Evolutionary conservation across 2,329 filamentous ascomycete species (phyloP).

Genomic region (Cytospora paraplurivora): DNA sequence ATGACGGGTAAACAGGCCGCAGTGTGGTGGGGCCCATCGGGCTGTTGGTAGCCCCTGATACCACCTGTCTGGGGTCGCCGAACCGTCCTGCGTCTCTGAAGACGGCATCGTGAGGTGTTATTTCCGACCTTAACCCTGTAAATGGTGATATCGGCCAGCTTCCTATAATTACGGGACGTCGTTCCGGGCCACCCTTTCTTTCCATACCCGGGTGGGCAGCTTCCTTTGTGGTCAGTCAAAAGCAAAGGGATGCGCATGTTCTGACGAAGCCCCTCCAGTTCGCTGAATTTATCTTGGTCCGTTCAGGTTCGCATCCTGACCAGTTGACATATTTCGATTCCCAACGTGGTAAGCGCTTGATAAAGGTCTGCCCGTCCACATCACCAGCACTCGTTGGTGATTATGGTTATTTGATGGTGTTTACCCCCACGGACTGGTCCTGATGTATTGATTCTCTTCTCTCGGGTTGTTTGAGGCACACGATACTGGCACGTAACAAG

Average conservation of each 20-base stretch:
- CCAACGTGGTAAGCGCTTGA: constrained; percentile 17
- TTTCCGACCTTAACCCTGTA: neutral
- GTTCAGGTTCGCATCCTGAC: constrained; percentile 5
- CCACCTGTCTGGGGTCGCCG: constrained; percentile 19
- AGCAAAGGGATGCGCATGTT: neutral
- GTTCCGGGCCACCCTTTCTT: constrained; percentile 6
- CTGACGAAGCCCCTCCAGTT: constrained; percentile 5
- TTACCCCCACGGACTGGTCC: constrained; percentile 15
- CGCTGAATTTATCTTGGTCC: constrained; percentile 16
- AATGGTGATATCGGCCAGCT: neutral
- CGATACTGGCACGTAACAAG: neutral
- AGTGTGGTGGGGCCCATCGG: constrained; percentile 25
- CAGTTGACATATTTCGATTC: constrained; percentile 2
- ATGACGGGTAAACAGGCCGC: constrained; percentile 26
- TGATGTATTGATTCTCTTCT: no score
- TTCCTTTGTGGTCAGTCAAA: neutral
- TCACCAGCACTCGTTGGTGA: constrained; percentile 19
- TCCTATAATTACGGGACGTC: constrained; percentile 1
- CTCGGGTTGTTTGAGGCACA: neutral
- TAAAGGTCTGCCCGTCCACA: constrained; percentile 20
- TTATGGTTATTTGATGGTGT: constrained; percentile 20
- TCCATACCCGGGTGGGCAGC: constrained; percentile 7
- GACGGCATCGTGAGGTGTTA: constrained; percentile 9
- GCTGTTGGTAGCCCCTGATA: constrained; percentile 22
- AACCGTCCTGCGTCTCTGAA: constrained; percentile 21